Conservation (phyloP, 2,329 filamentous ascomycete genomes). For the Aspergillus fijiensis region DNA sequence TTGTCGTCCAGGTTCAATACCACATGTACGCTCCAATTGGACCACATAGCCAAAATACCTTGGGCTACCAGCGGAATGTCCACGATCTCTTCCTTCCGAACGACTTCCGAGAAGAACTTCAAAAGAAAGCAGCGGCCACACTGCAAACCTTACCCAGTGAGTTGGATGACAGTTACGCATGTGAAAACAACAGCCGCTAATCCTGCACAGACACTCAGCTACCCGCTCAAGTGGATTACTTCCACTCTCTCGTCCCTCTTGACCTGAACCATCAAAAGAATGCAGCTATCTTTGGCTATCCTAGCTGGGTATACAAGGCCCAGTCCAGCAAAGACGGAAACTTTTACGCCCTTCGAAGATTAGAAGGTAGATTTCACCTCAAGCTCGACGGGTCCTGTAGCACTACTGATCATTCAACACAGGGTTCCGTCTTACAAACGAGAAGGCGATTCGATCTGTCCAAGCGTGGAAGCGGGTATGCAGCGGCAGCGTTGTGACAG, state of each 20-base stretch:
- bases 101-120: constrained; percentile 79
- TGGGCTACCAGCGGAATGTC: constrained; percentile 79
- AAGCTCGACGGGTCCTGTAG: background rate
- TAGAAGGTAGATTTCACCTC: constrained; percentile 62
- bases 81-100: constrained; percentile 93
- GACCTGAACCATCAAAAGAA: constrained; percentile 80
- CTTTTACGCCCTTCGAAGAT: constrained; percentile 79
- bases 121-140: constrained; percentile 82
- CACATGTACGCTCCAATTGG: constrained; percentile 89
- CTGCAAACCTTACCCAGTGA: constrained; percentile 79
- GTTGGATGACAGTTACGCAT: constrained; percentile 22
- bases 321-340: constrained; percentile 84
- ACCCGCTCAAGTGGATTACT: constrained; percentile 75
- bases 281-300: constrained; percentile 76
- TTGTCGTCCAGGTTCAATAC: constrained; percentile 67
- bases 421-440: constrained; percentile 84
- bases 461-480: constrained; percentile 86
- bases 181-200: background rate
- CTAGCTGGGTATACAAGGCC: constrained; percentile 95
- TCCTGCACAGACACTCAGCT: constrained; percentile 61
- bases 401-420: background rate
- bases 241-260: constrained; percentile 86
- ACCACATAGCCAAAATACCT: constrained; percentile 75
- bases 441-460: constrained; percentile 80
- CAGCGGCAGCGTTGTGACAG: constrained; percentile 77